Base-by-base conservation (phyloP, 2,329 filamentous ascomycete species). In the Lithohypha guttulata region DNA sequence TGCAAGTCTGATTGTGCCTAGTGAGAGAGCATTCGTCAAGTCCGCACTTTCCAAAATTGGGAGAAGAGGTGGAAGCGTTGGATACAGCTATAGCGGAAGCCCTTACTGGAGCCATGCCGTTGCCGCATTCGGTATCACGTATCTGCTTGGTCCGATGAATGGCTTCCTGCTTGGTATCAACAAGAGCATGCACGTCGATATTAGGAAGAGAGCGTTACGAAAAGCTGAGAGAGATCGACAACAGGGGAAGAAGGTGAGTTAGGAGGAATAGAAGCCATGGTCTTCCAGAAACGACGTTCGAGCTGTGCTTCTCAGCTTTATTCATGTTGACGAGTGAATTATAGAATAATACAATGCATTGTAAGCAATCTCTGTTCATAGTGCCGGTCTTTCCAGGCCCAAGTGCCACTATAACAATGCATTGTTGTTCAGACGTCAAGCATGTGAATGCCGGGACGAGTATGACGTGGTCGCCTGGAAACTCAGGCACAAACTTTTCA, bases 31-130 rank as follows among this genome's bases (percentile, higher is more conserved):
- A 39, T 96, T 96, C 59, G 91, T 98, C 41, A 75, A 73, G 53
- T 69, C 83, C 5, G 76, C 81, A 0, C 66, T 98, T 42, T 66
- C 72, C 47, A 94, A 91, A 69, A 73, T 98, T 53, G 89, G 89
- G 7, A 64, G 77, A 33, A 75, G 74, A 41, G 83, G 84, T 44
- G 77, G 81, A 34, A 84, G 82, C 51, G 84, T 93, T 56, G 73
- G 75, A 9, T 81, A 85, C 42, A 77, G 81, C 4, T 81, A 81
- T 62, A 93, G 84, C 23, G 89, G 84, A 54, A 93, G 86, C 2
- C 93, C 91, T 0, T 95, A 81, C 68, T 96, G 87, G 87, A 82
- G 75, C 49, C 91, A 98, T 61, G 84, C 80, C 0, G 57, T 93
- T 39, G 82, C 95, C 77, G 79, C 89, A 48, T 95, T 84, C 81